Evolutionary conservation across 768 basidiomycete species (phyloP).

Genomic region (Strobilomyces dryophilus): DNA sequence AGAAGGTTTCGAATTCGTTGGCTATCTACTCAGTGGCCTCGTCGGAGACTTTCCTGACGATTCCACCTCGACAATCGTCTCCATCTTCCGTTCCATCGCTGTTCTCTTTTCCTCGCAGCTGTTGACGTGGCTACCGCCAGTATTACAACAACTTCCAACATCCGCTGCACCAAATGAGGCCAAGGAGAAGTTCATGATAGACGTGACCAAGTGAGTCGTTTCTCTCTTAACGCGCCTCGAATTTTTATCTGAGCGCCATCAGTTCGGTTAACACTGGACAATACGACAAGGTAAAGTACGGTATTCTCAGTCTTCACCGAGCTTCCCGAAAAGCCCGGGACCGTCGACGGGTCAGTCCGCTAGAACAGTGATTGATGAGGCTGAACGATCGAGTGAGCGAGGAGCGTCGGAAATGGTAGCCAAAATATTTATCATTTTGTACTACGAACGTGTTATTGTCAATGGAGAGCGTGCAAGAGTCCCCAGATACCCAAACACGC

Average conservation of each 20-base stretch:
- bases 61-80: conserved; percentile 63
- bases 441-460: not conserved
- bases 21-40: conserved; percentile 69
- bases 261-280: conserved; percentile 65
- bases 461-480: not conserved
- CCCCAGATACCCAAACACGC: conserved; percentile 17
- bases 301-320: conserved; percentile 65
- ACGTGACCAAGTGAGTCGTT: conserved; percentile 65
- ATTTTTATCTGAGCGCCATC: conserved; percentile 5
- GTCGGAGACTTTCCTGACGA: conserved; percentile 90
- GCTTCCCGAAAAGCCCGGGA: conserved; percentile 73
- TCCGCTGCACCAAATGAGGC: conserved; percentile 56
- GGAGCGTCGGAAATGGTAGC: conserved; percentile 10
- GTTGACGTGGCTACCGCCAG: conserved; percentile 64
- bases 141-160: conserved; percentile 67
- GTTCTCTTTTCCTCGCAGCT: conserved; percentile 66
- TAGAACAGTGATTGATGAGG: conserved; percentile 23
- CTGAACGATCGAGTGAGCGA: not conserved
- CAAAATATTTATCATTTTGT: conserved; percentile 2
- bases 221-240: not conserved
- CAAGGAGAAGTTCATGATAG: conserved; percentile 68
- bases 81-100: conserved; percentile 70
- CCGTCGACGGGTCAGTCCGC: conserved; percentile 39
- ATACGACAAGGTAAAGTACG: conserved; percentile 80
- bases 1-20: conserved; percentile 69